Evolutionary conservation across 23 red algal genomes (phyloP), one percentile per base, ranked within the genome.

Genomic region (Gracilaria gracilis): DNA sequence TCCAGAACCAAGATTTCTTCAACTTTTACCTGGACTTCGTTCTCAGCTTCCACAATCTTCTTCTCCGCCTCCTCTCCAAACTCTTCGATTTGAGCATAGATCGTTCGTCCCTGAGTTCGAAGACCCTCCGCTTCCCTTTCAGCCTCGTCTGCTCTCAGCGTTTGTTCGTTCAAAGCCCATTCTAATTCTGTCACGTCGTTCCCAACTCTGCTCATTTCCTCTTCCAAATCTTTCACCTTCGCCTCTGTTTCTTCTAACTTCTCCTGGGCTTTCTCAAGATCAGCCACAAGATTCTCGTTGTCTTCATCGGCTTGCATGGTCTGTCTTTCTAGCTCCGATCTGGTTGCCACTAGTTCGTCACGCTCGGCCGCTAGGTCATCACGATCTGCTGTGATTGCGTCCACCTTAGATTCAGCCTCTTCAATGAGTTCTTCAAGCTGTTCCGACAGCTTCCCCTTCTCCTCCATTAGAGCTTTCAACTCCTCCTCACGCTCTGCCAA

Each of bases 71-170:
- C 69, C 24, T 89, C 86, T 9, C 86, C 86, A 61, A 89, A 89
- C 57, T 89, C 72, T 78, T 89, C 86, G 40, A 89, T 89, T 58
- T 89, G 86, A 16, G 70, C 72, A 23, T 89, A 89, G 21, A 89
- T 89, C 25, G 49, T 61, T 34, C 86, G 86, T 9, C 86, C 86
- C 64, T 89, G 86, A 13, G 69, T 70, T 11, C 86, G 39, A 46
- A 89, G 49, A 33, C 74, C 57, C 53, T 61, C 86, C 40, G 74
- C 86, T 35, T 89, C 86, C 33, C 71, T 61, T 70, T 89, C 86
- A 16, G 86, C 86, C 86, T 78, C 53, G 40, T 89, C 86, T 35
- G 86, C 86, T 65, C 86, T 70, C 4, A 89, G 72, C 14, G 86
- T 89, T 27, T 89, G 69, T 70, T 89, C 86, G n/a, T 78, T 89